Percentiles rank a stretch among this genome's conserved stretches.
Evolutionary conservation across 768 basidiomycete species (phyloP).

Genomic region (Tulasnella sp.): DNA sequence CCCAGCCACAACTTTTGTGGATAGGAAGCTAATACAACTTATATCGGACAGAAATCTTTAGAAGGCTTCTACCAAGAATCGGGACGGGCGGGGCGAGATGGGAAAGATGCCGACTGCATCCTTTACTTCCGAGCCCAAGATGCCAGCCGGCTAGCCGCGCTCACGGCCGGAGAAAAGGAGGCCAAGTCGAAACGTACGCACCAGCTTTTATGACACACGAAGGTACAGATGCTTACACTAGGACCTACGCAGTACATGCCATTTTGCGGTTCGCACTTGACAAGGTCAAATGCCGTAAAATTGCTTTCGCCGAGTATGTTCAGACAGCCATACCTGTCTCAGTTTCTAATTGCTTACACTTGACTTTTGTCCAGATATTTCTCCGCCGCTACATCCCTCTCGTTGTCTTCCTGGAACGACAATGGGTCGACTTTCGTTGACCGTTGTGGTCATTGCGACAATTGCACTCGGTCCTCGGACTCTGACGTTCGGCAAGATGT

Average conservation of each 20-base stretch:
- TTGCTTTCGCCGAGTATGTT: conserved; percentile 74
- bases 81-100: conserved; percentile 90
- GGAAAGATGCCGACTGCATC: conserved; percentile 78
- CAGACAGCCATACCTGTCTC: conserved; percentile 12
- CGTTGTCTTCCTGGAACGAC: conserved; percentile 70
- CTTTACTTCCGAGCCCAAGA: conserved; percentile 79
- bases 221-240: not conserved
- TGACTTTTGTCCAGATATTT: conserved; percentile 61
- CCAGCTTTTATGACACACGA: not conserved
- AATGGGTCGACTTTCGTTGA: conserved; percentile 53
- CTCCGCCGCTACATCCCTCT: conserved; percentile 66
- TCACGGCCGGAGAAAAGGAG: conserved; percentile 56
- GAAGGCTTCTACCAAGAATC: conserved; percentile 95
- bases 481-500: conserved; percentile 57
- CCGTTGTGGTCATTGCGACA: conserved; percentile 89
- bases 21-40: not conserved
- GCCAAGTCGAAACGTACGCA: conserved; percentile 58
- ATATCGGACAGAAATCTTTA: conserved; percentile 53
- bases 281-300: conserved; percentile 72
- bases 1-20: conserved; percentile 30
- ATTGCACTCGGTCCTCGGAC: conserved; percentile 63
- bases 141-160: conserved; percentile 53
- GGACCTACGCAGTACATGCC: conserved; percentile 55
- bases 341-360: not conserved
- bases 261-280: conserved; percentile 82